Base-by-base conservation (phyloP, 2,329 filamentous ascomycete species). In the Trichoderma koningii region DNA sequence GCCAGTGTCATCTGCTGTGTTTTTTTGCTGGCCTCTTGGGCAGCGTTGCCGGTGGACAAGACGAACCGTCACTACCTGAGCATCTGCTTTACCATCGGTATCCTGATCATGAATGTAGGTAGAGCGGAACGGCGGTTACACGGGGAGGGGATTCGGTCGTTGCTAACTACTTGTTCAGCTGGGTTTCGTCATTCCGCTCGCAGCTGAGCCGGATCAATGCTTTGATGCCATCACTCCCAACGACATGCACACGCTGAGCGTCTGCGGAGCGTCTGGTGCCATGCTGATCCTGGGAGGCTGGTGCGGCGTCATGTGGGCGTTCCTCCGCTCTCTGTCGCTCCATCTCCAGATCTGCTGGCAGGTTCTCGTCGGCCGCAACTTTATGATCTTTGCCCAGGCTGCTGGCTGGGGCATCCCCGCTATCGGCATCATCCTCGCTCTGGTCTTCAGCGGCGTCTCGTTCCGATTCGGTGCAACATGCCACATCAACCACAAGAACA, bases 261-360 rank as follows among this genome's bases (percentile, higher is more conserved):
- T 92, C 4, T 99, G 95, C 75, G 95, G 93, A 5, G 89, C 93
- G 66, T 97, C 93, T 0, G 95, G 95, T 10, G 85, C 92, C 1
- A 89, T 97, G 69, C 80, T 99, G 57, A 84, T 98, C 57, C 85
- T 93, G 34, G 95, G 95, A 61, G 95, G 93, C 50, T 91, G 93
- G 84, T 85, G 87, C 34, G 91, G 89, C 52, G 87, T 92, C 38
- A 88, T 96, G 76, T 99, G 95, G 94, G 87, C 93, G 68, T 96
- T 97, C 75, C 84, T 97, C 66, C 88, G 95, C 68, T 91, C 94
- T 0, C 79, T 98, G 41, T 96, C 93, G 5, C 89, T 99, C 71
- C 95, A 99, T 77, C 87, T 99, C 28, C 95, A 98, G 77, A 97
- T 99, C 69, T 97, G 93, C 81, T 99, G 95, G 95, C 93, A 98